These are phyloP conservation scores for Crucihimalaya himalaica DNA, from an alignment of 345 rosid genomes.

Conservation along the genomic window DNA sequence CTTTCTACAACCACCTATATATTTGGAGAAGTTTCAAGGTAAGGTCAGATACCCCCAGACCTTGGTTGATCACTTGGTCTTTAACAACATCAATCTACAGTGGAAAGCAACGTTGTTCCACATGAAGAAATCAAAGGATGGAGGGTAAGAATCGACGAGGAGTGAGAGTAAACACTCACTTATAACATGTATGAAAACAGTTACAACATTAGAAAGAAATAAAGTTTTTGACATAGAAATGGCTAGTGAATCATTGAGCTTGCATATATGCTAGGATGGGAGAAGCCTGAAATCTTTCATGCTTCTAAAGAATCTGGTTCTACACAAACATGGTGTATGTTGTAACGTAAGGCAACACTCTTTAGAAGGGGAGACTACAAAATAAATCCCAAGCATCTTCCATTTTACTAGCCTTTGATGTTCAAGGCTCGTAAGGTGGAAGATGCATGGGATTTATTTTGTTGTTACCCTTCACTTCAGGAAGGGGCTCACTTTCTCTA, in stretches of 20 bases:
- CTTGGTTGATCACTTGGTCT: background rate
- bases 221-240: background rate
- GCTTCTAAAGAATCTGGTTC: background rate
- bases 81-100: background rate
- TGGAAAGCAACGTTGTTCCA: background rate
- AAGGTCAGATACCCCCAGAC: background rate
- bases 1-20: background rate
- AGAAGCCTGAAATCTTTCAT: background rate
- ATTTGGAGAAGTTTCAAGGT: background rate
- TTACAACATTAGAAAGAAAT: background rate
- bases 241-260: background rate
- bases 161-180: background rate
- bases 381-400: constrained; percentile 34
- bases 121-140: too few species aligned
- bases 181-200: background rate
- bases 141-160: too few species aligned
- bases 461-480: background rate
- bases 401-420: constrained; percentile 16
- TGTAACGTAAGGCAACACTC: background rate
- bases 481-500: background rate
- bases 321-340: background rate
- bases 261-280: background rate
- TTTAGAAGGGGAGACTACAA: constrained; percentile 12
- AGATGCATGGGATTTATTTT: constrained; percentile 29
- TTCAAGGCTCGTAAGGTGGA: constrained; percentile 21